Conservation (phyloP, 805 yeast genomes). For the Cyberlindnera meyerae region DNA sequence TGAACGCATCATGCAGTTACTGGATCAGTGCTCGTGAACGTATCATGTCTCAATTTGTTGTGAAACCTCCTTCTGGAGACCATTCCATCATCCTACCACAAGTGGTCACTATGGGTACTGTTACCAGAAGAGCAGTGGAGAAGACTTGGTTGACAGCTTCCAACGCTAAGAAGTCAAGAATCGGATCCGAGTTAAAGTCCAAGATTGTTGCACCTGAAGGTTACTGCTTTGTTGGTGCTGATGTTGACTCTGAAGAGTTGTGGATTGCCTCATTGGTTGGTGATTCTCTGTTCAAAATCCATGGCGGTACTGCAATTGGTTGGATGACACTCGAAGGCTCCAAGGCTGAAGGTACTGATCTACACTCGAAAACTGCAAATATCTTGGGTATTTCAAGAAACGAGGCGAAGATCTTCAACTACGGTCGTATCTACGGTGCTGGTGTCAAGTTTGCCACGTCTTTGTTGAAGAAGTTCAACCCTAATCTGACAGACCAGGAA, state of each 20-base stretch:
- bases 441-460: constrained; percentile 87
- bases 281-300: constrained; percentile 81
- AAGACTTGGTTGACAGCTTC: constrained; percentile 98
- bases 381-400: constrained; percentile 85
- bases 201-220: constrained; percentile 84
- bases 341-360: constrained; percentile 84
- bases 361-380: constrained; percentile 89
- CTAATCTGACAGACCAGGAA: constrained; percentile 56
- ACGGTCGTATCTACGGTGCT: constrained; percentile 97
- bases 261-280: constrained; percentile 98
- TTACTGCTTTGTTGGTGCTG: constrained; percentile 93
- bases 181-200: constrained; percentile 92
- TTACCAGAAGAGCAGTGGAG: constrained; percentile 94
- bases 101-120: constrained; percentile 90
- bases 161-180: constrained; percentile 76
- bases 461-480: constrained; percentile 79
- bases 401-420: constrained; percentile 93
- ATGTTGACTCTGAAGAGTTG: constrained; percentile 95
- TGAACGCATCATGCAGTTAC: constrained; percentile 78
- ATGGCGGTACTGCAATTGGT: constrained; percentile 95
- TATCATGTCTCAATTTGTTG: constrained; percentile 80
- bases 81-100: constrained; percentile 67
- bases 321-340: constrained; percentile 99
- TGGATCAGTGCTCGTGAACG: constrained; percentile 92
- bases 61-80: constrained; percentile 26